Evolutionary conservation across 73 alveolate species (phyloP), one percentile per base, ranked within the genome.

Genomic region (Paramecium sonneborni): DNA sequence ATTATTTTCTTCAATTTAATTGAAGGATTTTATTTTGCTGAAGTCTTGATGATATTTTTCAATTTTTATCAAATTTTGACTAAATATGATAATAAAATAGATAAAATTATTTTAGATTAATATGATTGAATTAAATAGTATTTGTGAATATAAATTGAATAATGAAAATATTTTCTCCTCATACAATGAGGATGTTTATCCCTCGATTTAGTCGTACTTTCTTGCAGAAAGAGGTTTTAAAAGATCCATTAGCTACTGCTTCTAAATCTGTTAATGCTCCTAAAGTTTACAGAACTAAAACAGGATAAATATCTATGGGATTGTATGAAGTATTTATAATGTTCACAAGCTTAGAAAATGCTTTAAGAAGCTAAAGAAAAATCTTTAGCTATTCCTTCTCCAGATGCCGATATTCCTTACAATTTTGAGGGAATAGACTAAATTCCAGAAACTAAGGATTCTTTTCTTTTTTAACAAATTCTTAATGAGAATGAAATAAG

Each of bases 361-460:
- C 62, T 72, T 2, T 35, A 32, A 35, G 86, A 72, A 72, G 86
- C 86, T 14, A 72, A 32, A 34, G 55, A 32, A 20, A 72, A 72
- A 72, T 32, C 52, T 21, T 72, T 72, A 72, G 86, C 86, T 21
- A 72, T 72, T 38, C 86, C 86, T 72, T 32, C 55, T 12, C 86
- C 86, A 35, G 86, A 72, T 72, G 86, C 86, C 5, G 86, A 72
- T 18, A 72, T 72, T 72, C 86, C 86, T 12, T 72, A 72, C 12
- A 72, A 72, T 35, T 72, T 72, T 72, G 86, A 72, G 14, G 86
- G 86, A 5, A 72, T 72, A 20, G 86, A 72, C 34, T n/a, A 72
- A 32, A 72, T 72, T 24, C 86, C 86, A 72, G 86, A 72, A 35
- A 35, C 55, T 2, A 72, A 38, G 57, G 55, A 72, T 35, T 72